phyloP scores from a whole-genome alignment of 2,329 filamentous ascomycete species.

The Graphilbum sp. region DNA sequence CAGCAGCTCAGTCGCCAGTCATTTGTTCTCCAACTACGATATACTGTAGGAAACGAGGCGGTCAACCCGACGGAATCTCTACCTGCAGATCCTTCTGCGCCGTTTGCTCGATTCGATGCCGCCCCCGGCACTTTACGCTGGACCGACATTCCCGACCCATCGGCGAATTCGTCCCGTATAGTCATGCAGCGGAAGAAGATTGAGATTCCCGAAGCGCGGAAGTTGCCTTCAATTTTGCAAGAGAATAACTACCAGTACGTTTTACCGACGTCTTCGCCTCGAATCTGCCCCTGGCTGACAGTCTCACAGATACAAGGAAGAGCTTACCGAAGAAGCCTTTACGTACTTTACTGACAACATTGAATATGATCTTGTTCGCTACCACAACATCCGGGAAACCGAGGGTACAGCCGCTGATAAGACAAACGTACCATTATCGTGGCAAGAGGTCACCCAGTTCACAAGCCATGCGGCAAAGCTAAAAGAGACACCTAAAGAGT shows the following conservation, averaged over 20 bases:
- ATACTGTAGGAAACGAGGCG: constrained; percentile 26
- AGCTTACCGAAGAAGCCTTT: constrained; percentile 36
- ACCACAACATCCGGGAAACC: constrained; percentile 23
- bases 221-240: constrained; percentile 28
- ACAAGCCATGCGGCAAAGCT: too few relatives aligned
- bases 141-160: constrained; percentile 44
- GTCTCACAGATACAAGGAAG: constrained; percentile 30
- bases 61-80: too few relatives aligned
- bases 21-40: constrained; percentile 38
- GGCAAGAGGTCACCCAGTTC: too few relatives aligned
- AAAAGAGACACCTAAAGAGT: constrained; percentile 27
- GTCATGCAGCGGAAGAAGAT: constrained; percentile 37
- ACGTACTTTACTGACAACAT: constrained; percentile 36
- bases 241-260: constrained; percentile 37
- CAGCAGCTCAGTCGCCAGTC: constrained; percentile 38
- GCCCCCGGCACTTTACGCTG: constrained; percentile 34
- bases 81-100: too few relatives aligned
- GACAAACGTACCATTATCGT: too few relatives aligned
- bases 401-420: too few relatives aligned
- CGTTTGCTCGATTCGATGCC: constrained; percentile 20
- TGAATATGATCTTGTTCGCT: constrained; percentile 34
- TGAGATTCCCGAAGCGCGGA: constrained; percentile 36
- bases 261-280: neutral
- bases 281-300: neutral
- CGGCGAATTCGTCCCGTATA: constrained; percentile 18